Evolutionary conservation across 257 asterid genomes (phyloP), one percentile per base, ranked within the genome.

Genomic region (Scutellaria galericulata): DNA sequence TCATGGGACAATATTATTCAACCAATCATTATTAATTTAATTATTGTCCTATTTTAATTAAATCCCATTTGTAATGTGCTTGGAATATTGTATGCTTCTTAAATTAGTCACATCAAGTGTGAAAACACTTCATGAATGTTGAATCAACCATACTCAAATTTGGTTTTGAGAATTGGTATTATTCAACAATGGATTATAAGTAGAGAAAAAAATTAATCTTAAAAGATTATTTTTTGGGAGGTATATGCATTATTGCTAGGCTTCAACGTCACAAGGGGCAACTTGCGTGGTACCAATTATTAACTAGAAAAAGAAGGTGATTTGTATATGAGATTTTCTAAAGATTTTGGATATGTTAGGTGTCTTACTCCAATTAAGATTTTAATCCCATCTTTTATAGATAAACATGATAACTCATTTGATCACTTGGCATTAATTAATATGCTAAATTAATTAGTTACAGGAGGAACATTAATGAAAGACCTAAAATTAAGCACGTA

Each of bases 211-310:
- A 2, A 31, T 31, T 31, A 3, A 31, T 31, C 37, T 1, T 4
- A 2, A 31, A 31, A 31, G 37, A 31, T 31, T 31, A 31, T 1
- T 31, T 31, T 31, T 31, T 31, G 37, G 37, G 37, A 31, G 5
- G 37, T 0, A 70, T 45, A 70, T 44, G 70, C 71, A 72, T 51
- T 22, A 51, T 72, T 72, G 65, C 5, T 24, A 71, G 50, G 20
- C 53, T 15, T 11, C 58, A 51, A 45, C 63, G 27, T 24, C 27
- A 67, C 20, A 39, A 20, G 66, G 66, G 47, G 52, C 77, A 63
- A 52, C 65, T 73, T 73, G 77, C 5, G 77, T 73, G 77, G 77
- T 73, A 63, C 71, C 65, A 64, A 52, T 11, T 71, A 71, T 71
- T 71, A 52, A 71, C 52, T 45, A 57, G 27, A 7, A 6, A 31